Evolutionary conservation across 169 alveolate genomes (phyloP).

Genomic region (Eimeria necatrix): DNA sequence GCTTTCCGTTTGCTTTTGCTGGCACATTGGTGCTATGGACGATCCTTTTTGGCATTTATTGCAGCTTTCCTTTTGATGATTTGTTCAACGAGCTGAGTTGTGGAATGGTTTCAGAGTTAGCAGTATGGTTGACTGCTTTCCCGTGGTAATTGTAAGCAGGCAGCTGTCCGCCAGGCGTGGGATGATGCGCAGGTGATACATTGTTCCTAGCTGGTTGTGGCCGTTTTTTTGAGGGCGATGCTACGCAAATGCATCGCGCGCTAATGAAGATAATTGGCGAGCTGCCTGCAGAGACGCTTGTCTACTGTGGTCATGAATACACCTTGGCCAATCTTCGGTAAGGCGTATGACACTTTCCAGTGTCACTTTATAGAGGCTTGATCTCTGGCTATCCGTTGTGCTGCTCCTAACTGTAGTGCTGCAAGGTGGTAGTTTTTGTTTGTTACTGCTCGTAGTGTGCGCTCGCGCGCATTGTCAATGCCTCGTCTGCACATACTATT

Average conservation of each 20-base stretch:
- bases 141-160: not conserved
- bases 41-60: too few relatives aligned
- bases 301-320: constrained; percentile 98
- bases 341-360: not conserved
- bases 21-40: not conserved
- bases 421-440: too few relatives aligned
- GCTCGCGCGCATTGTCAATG: too few relatives aligned
- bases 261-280: constrained; percentile 84
- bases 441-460: too few relatives aligned
- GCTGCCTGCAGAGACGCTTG: constrained; percentile 92
- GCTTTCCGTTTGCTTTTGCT: not conserved
- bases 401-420: too few relatives aligned
- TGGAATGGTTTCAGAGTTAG: not conserved
- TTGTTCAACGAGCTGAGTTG: too few relatives aligned
- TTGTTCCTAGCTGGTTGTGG: constrained; percentile 97
- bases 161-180: not conserved
- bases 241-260: constrained; percentile 90
- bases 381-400: too few relatives aligned
- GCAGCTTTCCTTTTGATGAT: too few relatives aligned
- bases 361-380: not conserved
- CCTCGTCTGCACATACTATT: not conserved
- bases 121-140: not conserved
- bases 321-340: constrained; percentile 89
- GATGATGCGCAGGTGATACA: constrained; percentile 94
- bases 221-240: constrained; percentile 96